Conservation (phyloP, 2,329 filamentous ascomycete genomes). For the Stemphylium vesicarium region DNA sequence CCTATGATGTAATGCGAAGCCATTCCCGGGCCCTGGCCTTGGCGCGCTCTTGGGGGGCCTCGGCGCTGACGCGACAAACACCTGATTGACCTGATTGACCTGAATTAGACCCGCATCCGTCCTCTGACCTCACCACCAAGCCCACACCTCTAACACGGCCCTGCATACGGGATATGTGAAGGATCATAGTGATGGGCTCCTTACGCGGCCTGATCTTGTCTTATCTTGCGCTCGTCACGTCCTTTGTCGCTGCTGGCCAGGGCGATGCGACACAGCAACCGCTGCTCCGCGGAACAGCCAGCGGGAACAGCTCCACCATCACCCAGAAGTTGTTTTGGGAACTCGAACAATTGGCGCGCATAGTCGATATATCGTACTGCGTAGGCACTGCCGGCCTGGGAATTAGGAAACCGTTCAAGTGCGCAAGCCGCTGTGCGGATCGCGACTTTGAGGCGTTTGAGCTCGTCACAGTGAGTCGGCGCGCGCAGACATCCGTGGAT, state of each 20-base stretch:
- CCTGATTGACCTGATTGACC: neutral
- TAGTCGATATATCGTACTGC: slow-evolving; percentile 95
- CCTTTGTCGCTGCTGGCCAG: slow-evolving; percentile 11
- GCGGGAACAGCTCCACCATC: slow-evolving; percentile 52
- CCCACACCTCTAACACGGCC: slow-evolving; percentile 1
- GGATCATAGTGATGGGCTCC: slow-evolving; percentile 25
- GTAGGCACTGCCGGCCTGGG: slow-evolving; percentile 85
- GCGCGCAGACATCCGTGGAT: neutral
- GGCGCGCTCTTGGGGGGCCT: slow-evolving; percentile 9
- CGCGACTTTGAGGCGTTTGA: slow-evolving; percentile 80
- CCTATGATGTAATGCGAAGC: slow-evolving; percentile 16
- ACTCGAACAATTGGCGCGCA: slow-evolving; percentile 84
- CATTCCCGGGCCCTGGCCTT: neutral
- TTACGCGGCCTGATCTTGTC: slow-evolving; percentile 30
- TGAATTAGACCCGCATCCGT: neutral
- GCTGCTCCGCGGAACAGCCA: slow-evolving; percentile 25
- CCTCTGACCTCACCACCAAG: slow-evolving; percentile 31
- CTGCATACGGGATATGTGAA: slow-evolving; percentile 39
- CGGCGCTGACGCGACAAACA: slow-evolving; percentile 12
- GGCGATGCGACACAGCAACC: slow-evolving; percentile 34
- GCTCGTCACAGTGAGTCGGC: slow-evolving; percentile 64
- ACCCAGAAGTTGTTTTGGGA: slow-evolving; percentile 73
- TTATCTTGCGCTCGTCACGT: slow-evolving; percentile 24
- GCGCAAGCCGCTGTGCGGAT: slow-evolving; percentile 82
- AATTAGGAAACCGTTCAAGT: slow-evolving; percentile 81